phyloP scores from a whole-genome alignment of 176 grass and related monocot species.

The Rhynchospora tenuis region DNA sequence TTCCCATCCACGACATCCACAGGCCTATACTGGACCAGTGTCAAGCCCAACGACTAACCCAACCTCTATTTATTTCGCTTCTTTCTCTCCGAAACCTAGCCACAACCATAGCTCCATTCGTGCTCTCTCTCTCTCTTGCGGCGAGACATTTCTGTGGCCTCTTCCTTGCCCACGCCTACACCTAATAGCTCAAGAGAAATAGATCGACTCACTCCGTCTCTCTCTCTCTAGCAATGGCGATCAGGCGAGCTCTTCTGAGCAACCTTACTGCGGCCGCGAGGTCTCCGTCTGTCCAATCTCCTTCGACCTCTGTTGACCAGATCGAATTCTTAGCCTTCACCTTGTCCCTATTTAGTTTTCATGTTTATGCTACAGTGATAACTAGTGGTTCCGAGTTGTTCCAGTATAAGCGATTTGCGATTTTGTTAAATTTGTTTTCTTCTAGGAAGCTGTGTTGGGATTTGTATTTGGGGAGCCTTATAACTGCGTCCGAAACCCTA shows the following conservation, averaged over 20 bases:
- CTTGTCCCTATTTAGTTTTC: not conserved
- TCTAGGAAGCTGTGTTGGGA: not conserved
- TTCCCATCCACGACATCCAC: too few species aligned
- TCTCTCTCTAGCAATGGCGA: slow-evolving; percentile 14
- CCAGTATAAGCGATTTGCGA: not conserved
- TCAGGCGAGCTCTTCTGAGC: slow-evolving; percentile 14
- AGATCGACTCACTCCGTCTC: slow-evolving; percentile 14
- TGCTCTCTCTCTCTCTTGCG: too few species aligned
- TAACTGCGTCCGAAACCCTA: slow-evolving; percentile 1
- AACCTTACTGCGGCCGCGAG: too few species aligned
- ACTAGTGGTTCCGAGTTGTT: not conserved
- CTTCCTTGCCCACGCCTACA: not conserved
- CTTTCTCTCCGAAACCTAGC: too few species aligned
- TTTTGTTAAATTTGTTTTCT: not conserved
- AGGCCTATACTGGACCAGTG: too few species aligned
- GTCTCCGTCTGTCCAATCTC: slow-evolving; percentile 9
- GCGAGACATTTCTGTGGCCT: slow-evolving; percentile 20
- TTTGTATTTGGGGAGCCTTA: not conserved
- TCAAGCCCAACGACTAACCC: too few species aligned
- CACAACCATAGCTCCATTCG: too few species aligned
- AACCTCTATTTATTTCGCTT: too few species aligned
- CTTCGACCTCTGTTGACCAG: slow-evolving; percentile 4
- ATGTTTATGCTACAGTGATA: not conserved
- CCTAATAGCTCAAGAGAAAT: not conserved
- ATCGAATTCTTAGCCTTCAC: not conserved